Conservation (phyloP, 2,329 filamentous ascomycete genomes). For the Phialophora expanda region DNA sequence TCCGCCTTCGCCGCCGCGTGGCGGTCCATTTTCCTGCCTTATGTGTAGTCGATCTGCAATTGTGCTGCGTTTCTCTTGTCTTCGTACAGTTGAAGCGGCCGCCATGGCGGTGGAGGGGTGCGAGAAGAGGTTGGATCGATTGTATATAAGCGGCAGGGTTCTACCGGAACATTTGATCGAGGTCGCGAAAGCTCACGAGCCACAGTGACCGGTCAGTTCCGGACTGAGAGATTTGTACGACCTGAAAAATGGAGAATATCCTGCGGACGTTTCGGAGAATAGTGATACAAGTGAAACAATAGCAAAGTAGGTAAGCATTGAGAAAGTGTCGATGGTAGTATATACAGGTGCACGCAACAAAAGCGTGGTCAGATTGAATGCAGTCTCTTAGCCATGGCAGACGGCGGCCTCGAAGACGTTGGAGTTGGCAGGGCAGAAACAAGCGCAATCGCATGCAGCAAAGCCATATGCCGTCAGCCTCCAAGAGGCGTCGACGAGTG, state of each 20-base stretch:
- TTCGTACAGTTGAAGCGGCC: conserved; percentile 8
- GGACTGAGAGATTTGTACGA: conserved; percentile 17
- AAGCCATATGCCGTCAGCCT: conserved; percentile 19
- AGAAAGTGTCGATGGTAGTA: background rate
- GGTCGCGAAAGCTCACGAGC: conserved; percentile 3
- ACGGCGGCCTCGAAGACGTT: conserved; percentile 18
- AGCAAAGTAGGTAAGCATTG: background rate
- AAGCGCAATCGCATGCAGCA: background rate
- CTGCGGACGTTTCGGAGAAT: background rate
- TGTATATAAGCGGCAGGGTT: background rate
- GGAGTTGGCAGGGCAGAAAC: conserved; percentile 18
- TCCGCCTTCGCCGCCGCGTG: conserved; percentile 5
- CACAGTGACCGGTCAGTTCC: background rate
- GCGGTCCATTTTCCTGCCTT: conserved; percentile 18
- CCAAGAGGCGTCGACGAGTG: conserved; percentile 6
- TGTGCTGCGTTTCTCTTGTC: conserved; percentile 2
- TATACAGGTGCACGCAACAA: conserved; percentile 4
- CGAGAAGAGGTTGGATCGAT: background rate
- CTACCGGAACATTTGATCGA: conserved; percentile 26
- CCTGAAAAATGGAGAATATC: conserved; percentile 6
- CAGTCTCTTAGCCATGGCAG: conserved; percentile 4
- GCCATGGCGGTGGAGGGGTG: conserved; percentile 17
- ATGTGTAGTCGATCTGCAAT: conserved; percentile 5
- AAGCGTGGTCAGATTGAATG: conserved; percentile 13
- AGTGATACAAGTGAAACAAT: background rate